A percentile compares a stretch with the other conserved stretches of the same genome.
Evolutionary conservation across 352 stramenopile species (phyloP).

Genomic region (Globisporangium takayamanum): DNA sequence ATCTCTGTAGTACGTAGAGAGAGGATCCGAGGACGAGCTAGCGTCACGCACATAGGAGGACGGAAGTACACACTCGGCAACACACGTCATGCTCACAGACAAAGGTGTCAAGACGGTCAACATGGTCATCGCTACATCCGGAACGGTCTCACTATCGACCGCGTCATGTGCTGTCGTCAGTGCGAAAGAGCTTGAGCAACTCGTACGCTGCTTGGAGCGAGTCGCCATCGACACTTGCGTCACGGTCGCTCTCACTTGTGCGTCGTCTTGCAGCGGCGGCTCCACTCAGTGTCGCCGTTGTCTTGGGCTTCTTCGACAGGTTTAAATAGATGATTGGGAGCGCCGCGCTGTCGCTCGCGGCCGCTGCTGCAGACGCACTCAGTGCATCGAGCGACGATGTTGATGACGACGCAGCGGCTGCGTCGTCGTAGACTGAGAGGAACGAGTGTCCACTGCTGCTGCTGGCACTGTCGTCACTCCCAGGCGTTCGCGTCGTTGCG

Average conservation of each 20-base stretch:
- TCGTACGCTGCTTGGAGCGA: slow-evolving; percentile 69
- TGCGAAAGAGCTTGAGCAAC: slow-evolving; percentile 41
- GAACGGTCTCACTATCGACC: neutral
- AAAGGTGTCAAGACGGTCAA: too few relatives aligned
- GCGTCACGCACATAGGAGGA: too few relatives aligned
- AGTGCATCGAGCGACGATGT: neutral
- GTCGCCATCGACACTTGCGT: slow-evolving; percentile 43
- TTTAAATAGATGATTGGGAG: slow-evolving; percentile 83
- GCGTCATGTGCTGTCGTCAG: neutral
- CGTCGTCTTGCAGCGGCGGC: neutral
- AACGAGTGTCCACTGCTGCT: neutral
- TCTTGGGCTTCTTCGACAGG: slow-evolving; percentile 60
- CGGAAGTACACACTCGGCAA: too few relatives aligned
- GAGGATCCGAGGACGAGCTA: too few relatives aligned
- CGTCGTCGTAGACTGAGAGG: slow-evolving; percentile 2
- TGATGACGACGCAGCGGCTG: slow-evolving; percentile 8
- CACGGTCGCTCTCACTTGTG: neutral
- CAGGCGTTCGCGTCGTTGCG: slow-evolving; percentile 49
- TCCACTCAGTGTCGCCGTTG: neutral
- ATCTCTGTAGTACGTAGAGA: neutral
- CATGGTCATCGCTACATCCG: too few relatives aligned
- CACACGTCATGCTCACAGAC: too few relatives aligned
- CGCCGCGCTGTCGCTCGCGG: slow-evolving; percentile 39
- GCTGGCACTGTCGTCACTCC: slow-evolving; percentile 15
- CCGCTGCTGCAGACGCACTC: neutral